Base-by-base conservation (phyloP, 805 yeast genomes). In the Candida hungchunana region DNA sequence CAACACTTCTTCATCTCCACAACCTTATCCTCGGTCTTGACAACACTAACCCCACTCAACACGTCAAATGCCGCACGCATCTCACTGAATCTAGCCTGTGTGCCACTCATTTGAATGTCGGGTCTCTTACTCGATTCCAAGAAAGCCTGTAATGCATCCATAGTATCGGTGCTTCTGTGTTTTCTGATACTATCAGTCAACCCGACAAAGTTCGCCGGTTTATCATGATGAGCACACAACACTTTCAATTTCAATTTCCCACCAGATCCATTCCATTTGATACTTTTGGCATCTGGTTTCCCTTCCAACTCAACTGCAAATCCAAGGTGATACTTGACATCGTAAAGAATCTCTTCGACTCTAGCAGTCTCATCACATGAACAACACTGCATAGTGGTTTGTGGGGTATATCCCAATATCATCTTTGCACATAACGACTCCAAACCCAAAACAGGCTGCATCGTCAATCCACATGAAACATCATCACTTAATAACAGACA, bases 401-500 rank as follows among this genome's bases (percentile, higher is more conserved):
- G 16, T 9, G 16, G 8, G 15, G 27, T 7, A 11, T 25, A 7
- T 10, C 8, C 65, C 13, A 54, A 47, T n/a, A 53, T 42, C n/a
- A 62, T 42, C 4, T 57, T 37, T 7, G 53, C 25, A 16, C 59
- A 47, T 7, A 53, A 42, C 13, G 38, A 39, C 8, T 53, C 61
- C 0, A 66, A 48, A 3, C 75, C 74, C 17, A 58, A 47, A 7
- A 71, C 57, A 0, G 79, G 80, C 43, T 77, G 79, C 43, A 78
- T 32, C 22, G 42, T 68, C 62, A 0, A 67, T 75, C 51, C 69
- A 75, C 19, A 56, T 58, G n/a, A n/a, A 5, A 70, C 53, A n/a
- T 63, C 60, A 5, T 71, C 59, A 19, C 64, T 62, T 52, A 79
- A 78, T 0, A 82, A 32, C 0, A 89, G 79, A 59, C 97, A 88